These are phyloP conservation scores for Stagonosporopsis vannaccii DNA, from an alignment of 2,329 filamentous ascomycete genomes.

Conservation along the genomic window DNA sequence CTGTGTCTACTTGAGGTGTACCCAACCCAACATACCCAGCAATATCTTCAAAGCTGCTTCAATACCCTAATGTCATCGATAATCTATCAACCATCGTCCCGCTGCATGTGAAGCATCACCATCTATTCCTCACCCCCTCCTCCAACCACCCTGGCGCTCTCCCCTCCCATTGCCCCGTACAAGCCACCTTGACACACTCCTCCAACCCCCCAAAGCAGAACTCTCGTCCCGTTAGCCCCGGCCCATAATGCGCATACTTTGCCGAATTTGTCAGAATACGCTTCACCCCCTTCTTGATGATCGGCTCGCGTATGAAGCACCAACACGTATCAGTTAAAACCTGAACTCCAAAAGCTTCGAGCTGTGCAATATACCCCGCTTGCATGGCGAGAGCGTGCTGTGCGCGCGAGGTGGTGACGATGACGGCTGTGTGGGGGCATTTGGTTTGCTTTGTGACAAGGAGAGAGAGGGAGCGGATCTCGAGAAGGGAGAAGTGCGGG, in stretches of 20 bases:
- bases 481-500: slow-evolving; percentile 55
- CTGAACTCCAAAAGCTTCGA: slow-evolving; percentile 50
- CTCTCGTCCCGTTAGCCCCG: slow-evolving; percentile 27
- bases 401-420: slow-evolving; percentile 25
- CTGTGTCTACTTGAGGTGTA: neutral
- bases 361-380: slow-evolving; percentile 36
- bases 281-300: slow-evolving; percentile 37
- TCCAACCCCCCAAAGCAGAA: slow-evolving; percentile 35
- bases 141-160: neutral
- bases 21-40: too few species aligned
- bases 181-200: slow-evolving; percentile 30
- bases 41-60: neutral
- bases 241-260: slow-evolving; percentile 57
- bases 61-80: neutral
- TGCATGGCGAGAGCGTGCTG: slow-evolving; percentile 29
- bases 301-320: slow-evolving; percentile 56
- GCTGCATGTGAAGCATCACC: neutral
- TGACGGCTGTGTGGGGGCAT: slow-evolving; percentile 1
- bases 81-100: too few species aligned
- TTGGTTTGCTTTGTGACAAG: slow-evolving; percentile 40
- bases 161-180: neutral
- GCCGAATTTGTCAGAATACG: slow-evolving; percentile 57
- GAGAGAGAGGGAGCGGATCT: slow-evolving; percentile 34
- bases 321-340: slow-evolving; percentile 58
- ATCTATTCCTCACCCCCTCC: neutral